Conservation (phyloP, 495 filamentous ascomycete species). For the Aspergillus sclerotioniger region DNA sequence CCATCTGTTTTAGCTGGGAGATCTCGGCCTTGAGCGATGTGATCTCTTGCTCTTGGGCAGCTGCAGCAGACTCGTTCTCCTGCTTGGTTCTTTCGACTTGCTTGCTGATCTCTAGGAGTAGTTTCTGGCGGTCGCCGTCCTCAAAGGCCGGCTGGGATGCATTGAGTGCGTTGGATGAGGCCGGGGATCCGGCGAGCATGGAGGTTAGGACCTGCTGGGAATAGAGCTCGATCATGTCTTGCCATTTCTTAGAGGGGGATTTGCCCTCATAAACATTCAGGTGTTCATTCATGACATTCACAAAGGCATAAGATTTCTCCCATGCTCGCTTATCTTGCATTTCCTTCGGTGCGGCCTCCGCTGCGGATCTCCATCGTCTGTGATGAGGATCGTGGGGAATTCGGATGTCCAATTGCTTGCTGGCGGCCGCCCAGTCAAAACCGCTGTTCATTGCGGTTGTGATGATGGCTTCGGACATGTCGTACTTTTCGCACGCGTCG, state of each 20-base stretch:
- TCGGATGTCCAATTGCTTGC: slow-evolving; percentile 28
- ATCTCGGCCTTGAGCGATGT: slow-evolving; percentile 31
- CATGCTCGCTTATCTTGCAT: slow-evolving; percentile 23
- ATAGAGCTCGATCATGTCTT: slow-evolving; percentile 27
- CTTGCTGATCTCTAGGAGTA: slow-evolving; percentile 2
- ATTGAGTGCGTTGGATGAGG: background rate
- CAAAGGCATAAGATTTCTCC: slow-evolving; percentile 41
- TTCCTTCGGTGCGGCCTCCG: slow-evolving; percentile 13
- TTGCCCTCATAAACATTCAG: slow-evolving; percentile 23
- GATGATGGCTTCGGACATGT: slow-evolving; percentile 36
- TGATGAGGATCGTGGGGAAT: slow-evolving; percentile 24
- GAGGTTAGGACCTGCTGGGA: slow-evolving; percentile 29
- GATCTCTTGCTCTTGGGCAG: slow-evolving; percentile 27
- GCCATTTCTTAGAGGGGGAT: slow-evolving; percentile 14
- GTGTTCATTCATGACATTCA: slow-evolving; percentile 25
- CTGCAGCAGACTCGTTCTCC: background rate
- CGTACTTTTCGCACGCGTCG: slow-evolving; percentile 31
- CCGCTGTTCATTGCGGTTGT: slow-evolving; percentile 38
- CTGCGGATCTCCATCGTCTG: slow-evolving; percentile 31
- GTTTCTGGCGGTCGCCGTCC: background rate
- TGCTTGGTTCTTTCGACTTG: background rate
- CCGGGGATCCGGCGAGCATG: slow-evolving; percentile 15
- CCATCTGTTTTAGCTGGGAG: slow-evolving; percentile 32
- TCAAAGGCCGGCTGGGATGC: background rate
- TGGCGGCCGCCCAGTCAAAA: slow-evolving; percentile 28